phyloP scores from a whole-genome alignment of 345 rosid genomes.

The Eucalyptus paniculata region DNA sequence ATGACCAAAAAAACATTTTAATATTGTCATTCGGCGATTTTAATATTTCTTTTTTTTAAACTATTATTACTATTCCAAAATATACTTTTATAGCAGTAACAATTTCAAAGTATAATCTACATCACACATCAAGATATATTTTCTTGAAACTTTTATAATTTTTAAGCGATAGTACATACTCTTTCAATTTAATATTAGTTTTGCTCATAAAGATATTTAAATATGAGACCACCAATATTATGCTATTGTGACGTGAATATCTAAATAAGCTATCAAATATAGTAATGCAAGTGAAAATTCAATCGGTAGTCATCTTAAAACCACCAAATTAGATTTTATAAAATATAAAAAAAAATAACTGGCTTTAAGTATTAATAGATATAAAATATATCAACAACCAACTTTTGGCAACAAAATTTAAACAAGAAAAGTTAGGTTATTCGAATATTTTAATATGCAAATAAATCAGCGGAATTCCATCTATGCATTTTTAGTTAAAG shows the following conservation, averaged over 20 bases:
- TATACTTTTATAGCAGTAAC: background rate
- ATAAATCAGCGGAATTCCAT: background rate
- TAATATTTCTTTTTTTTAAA: background rate
- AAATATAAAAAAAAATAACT: too few species aligned
- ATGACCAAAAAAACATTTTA: too few species aligned
- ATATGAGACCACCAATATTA: too few species aligned
- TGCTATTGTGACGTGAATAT: too few species aligned
- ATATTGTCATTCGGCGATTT: background rate
- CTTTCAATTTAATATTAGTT: background rate
- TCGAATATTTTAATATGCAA: too few species aligned
- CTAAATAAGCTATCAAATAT: too few species aligned
- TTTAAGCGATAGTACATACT: background rate
- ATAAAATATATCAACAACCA: background rate
- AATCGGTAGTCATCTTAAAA: too few species aligned
- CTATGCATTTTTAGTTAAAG: too few species aligned
- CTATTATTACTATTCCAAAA: background rate
- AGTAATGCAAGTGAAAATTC: too few species aligned
- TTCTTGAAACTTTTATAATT: too few species aligned
- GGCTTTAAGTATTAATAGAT: too few species aligned
- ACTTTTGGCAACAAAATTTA: background rate
- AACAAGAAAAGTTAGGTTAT: background rate
- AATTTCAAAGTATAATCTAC: background rate
- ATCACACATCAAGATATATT: background rate
- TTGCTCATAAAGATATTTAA: background rate
- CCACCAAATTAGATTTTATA: too few species aligned